These are phyloP conservation scores for Leccinum pachyderme DNA, from an alignment of 1,284 basidiomycete species.

Conservation along the genomic window DNA sequence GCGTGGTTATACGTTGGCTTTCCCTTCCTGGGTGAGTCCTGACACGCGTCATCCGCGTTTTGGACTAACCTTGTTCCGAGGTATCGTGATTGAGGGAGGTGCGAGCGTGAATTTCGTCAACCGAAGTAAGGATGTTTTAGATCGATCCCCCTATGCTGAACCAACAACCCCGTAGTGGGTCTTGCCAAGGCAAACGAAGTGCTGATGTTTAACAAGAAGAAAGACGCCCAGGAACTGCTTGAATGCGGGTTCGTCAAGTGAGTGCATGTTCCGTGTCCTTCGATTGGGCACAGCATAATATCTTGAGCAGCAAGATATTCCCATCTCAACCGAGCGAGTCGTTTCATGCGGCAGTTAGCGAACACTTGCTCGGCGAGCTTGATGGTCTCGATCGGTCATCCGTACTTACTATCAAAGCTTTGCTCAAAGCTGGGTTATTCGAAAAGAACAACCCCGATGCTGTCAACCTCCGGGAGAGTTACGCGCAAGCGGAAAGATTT, in stretches of 20 bases:
- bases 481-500: slow-evolving; percentile 63
- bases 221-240: slow-evolving; percentile 55
- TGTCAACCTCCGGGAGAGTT: slow-evolving; percentile 66
- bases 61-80: slow-evolving; percentile 32
- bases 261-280: slow-evolving; percentile 12
- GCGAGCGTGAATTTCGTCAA: slow-evolving; percentile 68
- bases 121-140: slow-evolving; percentile 41
- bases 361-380: slow-evolving; percentile 49
- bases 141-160: not conserved
- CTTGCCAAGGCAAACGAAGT: slow-evolving; percentile 66
- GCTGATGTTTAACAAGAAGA: slow-evolving; percentile 66
- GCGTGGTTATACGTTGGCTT: slow-evolving; percentile 66
- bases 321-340: slow-evolving; percentile 47
- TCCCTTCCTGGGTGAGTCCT: slow-evolving; percentile 59
- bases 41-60: not conserved
- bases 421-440: slow-evolving; percentile 53
- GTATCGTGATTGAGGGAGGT: slow-evolving; percentile 62
- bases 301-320: slow-evolving; percentile 53
- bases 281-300: slow-evolving; percentile 3
- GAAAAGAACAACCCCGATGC: slow-evolving; percentile 67
- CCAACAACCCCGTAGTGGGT: slow-evolving; percentile 50
- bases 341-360: slow-evolving; percentile 54
- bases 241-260: slow-evolving; percentile 67
- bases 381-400: slow-evolving; percentile 54
- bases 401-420: slow-evolving; percentile 50